Conservation (phyloP, 1,284 basidiomycete species). For the Sporisorium scitamineum region DNA sequence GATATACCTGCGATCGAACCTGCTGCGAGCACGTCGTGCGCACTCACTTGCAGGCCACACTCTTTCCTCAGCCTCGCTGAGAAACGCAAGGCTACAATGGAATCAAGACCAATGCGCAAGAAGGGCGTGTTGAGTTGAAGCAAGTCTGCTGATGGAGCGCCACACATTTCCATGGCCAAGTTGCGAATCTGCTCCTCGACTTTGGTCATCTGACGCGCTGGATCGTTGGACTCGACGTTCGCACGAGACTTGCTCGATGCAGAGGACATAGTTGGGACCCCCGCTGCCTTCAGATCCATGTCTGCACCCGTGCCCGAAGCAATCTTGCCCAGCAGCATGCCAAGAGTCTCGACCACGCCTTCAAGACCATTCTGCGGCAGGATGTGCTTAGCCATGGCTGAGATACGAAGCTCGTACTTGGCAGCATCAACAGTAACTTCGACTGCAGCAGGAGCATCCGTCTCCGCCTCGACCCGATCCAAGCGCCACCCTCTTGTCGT, state of each 20-base stretch:
- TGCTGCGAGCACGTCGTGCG: constrained; percentile 12
- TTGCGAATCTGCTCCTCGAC: constrained; percentile 10
- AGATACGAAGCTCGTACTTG: constrained; percentile 19
- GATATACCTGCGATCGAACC: constrained; percentile 12
- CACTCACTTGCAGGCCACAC: constrained; percentile 16
- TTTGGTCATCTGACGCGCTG: constrained; percentile 6
- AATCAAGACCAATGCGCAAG: constrained; percentile 21
- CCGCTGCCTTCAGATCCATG: constrained; percentile 6
- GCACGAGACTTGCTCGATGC: not conserved
- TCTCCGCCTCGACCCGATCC: constrained; percentile 15
- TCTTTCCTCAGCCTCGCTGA: constrained; percentile 17
- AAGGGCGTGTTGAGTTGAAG: constrained; percentile 9
- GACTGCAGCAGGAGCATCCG: constrained; percentile 18
- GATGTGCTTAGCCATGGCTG: constrained; percentile 2
- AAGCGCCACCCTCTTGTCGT: constrained; percentile 1
- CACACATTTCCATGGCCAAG: constrained; percentile 7
- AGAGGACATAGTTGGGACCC: not conserved
- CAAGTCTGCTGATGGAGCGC: constrained; percentile 3
- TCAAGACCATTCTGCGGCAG: constrained; percentile 12
- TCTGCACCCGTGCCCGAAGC: not conserved
- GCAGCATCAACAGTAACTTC: constrained; percentile 8
- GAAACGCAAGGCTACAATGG: constrained; percentile 28
- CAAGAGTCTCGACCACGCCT: constrained; percentile 3
- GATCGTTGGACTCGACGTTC: not conserved
- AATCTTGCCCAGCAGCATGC: constrained; percentile 9